Base-by-base conservation (phyloP, 352 stramenopile genomes). In the Phytopythium aichiense region DNA sequence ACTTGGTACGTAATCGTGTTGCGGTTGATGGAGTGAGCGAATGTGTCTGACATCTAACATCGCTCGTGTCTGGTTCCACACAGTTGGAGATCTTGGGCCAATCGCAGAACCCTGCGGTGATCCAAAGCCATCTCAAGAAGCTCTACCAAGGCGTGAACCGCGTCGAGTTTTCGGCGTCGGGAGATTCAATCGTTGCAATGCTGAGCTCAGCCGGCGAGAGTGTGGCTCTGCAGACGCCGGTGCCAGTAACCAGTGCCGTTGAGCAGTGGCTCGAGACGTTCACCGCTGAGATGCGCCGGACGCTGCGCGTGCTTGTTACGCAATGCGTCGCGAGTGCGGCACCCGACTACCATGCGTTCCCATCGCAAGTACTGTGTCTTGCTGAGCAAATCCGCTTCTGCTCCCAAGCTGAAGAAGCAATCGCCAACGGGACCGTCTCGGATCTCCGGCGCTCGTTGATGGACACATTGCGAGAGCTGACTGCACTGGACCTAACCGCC, bases 51-150 rank as follows among this genome's bases (percentile, higher is more conserved):
- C 28, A 31, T n/a, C n/a, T 49, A 7, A 49, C 18, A 25, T 2
- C 3, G 5, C 15, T 35, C 12, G 13, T 33, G n/a, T 16, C 8
- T 52, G 46, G 22, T 53, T 22, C 33, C 16, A 33, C 22, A 35
- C 30, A 62, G 56, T 76, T 98, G 7, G 95, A 99, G 62, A 98
- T 98, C 58, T 77, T 99, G 23, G 94, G 94, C 0, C 94, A 98
- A 61, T 84, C 87, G 25, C 84, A 97, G 61, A 97, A 98, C 64
- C 91, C 94, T 0, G 72, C 74, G 0, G 91, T 98, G 59, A 98
- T 99, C 55, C 95, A 98, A 66, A 92, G 76, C 51, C 95, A 99
- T 66, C 68, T 99, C 2, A 98, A 98, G 71, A 99, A 98, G 62
- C 83, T 98, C 7, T 99, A 98, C 63, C 94, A 98, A 68, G 95